These are phyloP conservation scores for Nakaseomyces nivariensis DNA, from an alignment of 1,139 yeast species.

Conservation along the genomic window DNA sequence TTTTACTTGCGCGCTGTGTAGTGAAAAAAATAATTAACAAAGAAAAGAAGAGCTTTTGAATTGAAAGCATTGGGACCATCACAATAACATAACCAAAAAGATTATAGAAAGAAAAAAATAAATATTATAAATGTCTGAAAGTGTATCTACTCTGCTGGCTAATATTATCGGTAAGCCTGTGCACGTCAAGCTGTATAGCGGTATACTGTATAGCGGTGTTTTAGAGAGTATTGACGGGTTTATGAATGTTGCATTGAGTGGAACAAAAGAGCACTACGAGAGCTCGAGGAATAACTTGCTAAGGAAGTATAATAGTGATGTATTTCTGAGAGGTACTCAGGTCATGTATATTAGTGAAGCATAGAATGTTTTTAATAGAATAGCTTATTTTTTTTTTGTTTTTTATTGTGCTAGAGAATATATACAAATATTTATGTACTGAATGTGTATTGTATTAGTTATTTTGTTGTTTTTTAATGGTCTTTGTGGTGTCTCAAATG, in stretches of 20 bases:
- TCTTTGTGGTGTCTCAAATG: slow-evolving; percentile 57
- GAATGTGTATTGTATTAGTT: neutral
- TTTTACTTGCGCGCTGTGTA: too few relatives aligned
- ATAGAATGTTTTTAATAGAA: slow-evolving; percentile 5
- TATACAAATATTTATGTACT: slow-evolving; percentile 2
- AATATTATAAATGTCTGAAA: neutral
- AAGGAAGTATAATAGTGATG: slow-evolving; percentile 67
- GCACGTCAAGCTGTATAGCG: slow-evolving; percentile 75
- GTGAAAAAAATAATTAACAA: too few relatives aligned
- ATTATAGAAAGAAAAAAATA: neutral
- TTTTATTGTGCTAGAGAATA: slow-evolving; percentile 3
- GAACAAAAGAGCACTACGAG: slow-evolving; percentile 50
- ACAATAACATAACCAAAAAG: neutral
- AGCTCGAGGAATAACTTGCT: slow-evolving; percentile 42
- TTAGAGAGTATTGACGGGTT: slow-evolving; percentile 92
- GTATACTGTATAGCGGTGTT: slow-evolving; percentile 67
- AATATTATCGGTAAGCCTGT: slow-evolving; percentile 75
- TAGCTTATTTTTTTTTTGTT: neutral
- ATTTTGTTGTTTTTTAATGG: slow-evolving; percentile 5
- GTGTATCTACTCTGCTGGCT: slow-evolving; percentile 39
- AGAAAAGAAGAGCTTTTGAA: too few relatives aligned
- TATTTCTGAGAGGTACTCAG: slow-evolving; percentile 88
- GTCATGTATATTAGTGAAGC: slow-evolving; percentile 46
- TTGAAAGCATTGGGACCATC: neutral
- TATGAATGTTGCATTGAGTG: slow-evolving; percentile 86